phyloP scores from a whole-genome alignment of 164 flowering plant genomes.

The Stephania japonica region DNA sequence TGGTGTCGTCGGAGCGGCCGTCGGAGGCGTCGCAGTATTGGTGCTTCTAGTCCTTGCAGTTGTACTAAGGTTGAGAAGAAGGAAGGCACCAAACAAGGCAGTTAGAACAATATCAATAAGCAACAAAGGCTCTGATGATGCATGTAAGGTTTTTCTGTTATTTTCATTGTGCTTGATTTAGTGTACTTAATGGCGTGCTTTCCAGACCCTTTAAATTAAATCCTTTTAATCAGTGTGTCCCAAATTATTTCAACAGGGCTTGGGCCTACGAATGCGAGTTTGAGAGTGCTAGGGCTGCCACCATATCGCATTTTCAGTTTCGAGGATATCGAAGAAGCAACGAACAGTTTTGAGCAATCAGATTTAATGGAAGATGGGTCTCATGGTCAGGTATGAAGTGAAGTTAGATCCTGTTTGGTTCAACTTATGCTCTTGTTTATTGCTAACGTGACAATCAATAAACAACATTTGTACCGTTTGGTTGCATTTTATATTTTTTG shows the following conservation, averaged over 20 bases:
- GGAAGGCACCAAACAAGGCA: constrained; percentile 12
- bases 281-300: constrained; percentile 51
- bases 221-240: too few relatives aligned
- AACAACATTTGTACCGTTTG: too few relatives aligned
- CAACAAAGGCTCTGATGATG: constrained; percentile 27
- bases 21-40: constrained; percentile 24
- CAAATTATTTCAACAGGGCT: constrained; percentile 30
- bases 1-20: constrained; percentile 45
- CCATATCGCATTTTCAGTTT: constrained; percentile 54
- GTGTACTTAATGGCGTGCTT: too few relatives aligned
- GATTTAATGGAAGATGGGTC: constrained; percentile 62
- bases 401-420: too few relatives aligned
- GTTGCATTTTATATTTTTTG: too few relatives aligned
- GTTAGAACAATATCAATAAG: constrained; percentile 22
- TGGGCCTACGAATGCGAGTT: constrained; percentile 45
- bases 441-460: too few relatives aligned
- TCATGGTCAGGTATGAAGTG: constrained; percentile 56
- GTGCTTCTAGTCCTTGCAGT: constrained; percentile 33
- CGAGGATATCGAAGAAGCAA: constrained; percentile 84
- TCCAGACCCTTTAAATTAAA: too few relatives aligned
- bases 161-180: not conserved
- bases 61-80: constrained; percentile 21
- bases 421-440: too few relatives aligned
- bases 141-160: constrained; percentile 39
- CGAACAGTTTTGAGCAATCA: constrained; percentile 59